Evolutionary conservation across 345 rosid species (phyloP).

Genomic region (Arabidopsis arenosa): DNA sequence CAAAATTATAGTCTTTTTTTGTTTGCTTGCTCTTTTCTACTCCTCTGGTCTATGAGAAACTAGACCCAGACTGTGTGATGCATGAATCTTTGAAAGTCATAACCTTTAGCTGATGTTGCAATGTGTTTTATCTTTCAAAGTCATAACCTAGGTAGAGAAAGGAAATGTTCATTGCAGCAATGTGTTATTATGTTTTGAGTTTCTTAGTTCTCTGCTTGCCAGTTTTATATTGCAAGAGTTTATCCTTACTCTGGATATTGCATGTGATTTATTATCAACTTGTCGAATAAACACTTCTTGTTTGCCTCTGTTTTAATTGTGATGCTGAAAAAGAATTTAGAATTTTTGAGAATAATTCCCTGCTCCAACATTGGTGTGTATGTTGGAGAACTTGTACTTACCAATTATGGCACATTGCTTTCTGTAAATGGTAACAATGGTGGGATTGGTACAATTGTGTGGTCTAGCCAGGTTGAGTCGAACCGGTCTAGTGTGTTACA

Average conservation of each 20-base stretch:
- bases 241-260: neutral
- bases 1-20: neutral
- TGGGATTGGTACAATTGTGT: neutral
- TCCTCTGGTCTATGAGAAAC: neutral
- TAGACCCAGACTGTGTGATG: neutral
- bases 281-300: neutral
- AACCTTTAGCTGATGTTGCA: neutral
- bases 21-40: constrained; percentile 1
- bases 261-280: neutral
- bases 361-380: neutral
- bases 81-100: neutral
- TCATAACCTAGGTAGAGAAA: neutral
- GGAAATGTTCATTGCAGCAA: constrained; percentile 6
- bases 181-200: constrained; percentile 3
- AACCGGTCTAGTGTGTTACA: constrained; percentile 7
- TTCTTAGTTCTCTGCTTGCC: constrained; percentile 1
- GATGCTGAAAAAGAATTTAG: neutral
- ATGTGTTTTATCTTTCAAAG: neutral
- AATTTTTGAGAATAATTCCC: neutral
- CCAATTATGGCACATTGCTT: neutral
- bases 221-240: constrained; percentile 2
- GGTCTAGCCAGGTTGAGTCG: constrained; percentile 2
- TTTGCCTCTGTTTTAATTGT: constrained; percentile 21
- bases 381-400: neutral
- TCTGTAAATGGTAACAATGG: neutral